Conservation (phyloP, 2,329 filamentous ascomycete genomes). For the Epicoccum sorghinum region DNA sequence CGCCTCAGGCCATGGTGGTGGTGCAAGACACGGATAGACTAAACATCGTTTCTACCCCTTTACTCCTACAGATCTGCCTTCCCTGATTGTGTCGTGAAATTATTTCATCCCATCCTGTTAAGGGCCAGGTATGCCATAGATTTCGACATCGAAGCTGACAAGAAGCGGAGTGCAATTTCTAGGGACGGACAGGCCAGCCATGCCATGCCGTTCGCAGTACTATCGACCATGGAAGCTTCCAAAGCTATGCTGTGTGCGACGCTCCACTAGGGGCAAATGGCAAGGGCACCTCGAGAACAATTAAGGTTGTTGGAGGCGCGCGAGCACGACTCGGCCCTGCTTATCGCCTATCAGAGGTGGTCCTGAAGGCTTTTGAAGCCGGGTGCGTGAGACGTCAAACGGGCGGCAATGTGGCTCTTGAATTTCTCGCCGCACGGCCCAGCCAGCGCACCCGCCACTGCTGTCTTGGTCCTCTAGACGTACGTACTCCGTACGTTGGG, state of each 20-base stretch:
- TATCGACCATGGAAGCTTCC: slow-evolving; percentile 9
- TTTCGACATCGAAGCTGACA: slow-evolving; percentile 34
- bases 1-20: slow-evolving; percentile 22
- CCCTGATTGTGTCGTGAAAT: neutral
- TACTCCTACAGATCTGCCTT: slow-evolving; percentile 7
- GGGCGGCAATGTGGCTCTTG: slow-evolving; percentile 28
- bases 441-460: slow-evolving; percentile 30
- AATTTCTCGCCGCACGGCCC: slow-evolving; percentile 29
- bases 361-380: slow-evolving; percentile 18
- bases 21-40: slow-evolving; percentile 16
- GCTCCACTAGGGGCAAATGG: slow-evolving; percentile 5
- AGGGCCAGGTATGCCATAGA: slow-evolving; percentile 29
- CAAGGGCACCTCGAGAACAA: slow-evolving; percentile 3
- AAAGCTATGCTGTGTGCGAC: slow-evolving; percentile 7
- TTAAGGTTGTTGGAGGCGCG: slow-evolving; percentile 9
- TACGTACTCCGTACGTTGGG: neutral
- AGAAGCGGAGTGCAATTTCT: slow-evolving; percentile 13
- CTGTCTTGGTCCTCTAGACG: slow-evolving; percentile 13
- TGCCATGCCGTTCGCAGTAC: slow-evolving; percentile 13
- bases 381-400: slow-evolving; percentile 34
- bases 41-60: slow-evolving; percentile 30
- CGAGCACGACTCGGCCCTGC: slow-evolving; percentile 6
- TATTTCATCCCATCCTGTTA: slow-evolving; percentile 16
- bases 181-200: slow-evolving; percentile 6
- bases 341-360: slow-evolving; percentile 29